phyloP scores from a whole-genome alignment of 2,329 filamentous ascomycete genomes.

The Aspergillus neoniger region DNA sequence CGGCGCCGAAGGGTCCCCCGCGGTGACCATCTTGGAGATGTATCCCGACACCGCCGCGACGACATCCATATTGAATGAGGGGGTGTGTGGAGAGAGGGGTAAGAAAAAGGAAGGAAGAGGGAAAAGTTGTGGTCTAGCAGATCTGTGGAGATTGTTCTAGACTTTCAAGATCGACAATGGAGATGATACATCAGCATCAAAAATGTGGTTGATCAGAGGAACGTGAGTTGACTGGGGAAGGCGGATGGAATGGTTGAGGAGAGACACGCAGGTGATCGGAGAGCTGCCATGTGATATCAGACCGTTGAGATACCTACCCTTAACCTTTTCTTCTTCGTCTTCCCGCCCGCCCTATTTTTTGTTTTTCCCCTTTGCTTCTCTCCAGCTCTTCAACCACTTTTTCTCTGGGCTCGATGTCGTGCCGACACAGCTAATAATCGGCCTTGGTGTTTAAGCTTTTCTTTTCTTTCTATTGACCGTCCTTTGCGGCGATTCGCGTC shows the following conservation, averaged over 20 bases:
- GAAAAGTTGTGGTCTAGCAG: background rate
- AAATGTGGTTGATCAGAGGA: background rate
- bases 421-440: background rate
- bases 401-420: constrained; percentile 8
- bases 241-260: background rate
- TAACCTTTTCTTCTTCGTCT: constrained; percentile 1
- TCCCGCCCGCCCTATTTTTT: constrained; percentile 7
- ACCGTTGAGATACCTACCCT: background rate
- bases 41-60: constrained; percentile 91
- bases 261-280: background rate
- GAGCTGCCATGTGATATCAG: constrained; percentile 11
- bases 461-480: constrained; percentile 10
- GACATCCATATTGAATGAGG: constrained; percentile 74
- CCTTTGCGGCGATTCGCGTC: constrained; percentile 4
- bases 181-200: background rate
- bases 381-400: background rate
- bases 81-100: background rate
- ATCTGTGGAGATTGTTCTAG: background rate
- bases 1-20: constrained; percentile 65
- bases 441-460: background rate
- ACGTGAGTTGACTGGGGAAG: background rate
- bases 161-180: background rate
- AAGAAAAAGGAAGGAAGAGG: constrained; percentile 1
- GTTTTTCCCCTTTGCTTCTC: background rate
- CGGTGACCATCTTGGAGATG: constrained; percentile 92